Evolutionary conservation across 2,329 filamentous ascomycete genomes (phyloP), one percentile per base, ranked within the genome.

Genomic region (Colletotrichum theobromicola): DNA sequence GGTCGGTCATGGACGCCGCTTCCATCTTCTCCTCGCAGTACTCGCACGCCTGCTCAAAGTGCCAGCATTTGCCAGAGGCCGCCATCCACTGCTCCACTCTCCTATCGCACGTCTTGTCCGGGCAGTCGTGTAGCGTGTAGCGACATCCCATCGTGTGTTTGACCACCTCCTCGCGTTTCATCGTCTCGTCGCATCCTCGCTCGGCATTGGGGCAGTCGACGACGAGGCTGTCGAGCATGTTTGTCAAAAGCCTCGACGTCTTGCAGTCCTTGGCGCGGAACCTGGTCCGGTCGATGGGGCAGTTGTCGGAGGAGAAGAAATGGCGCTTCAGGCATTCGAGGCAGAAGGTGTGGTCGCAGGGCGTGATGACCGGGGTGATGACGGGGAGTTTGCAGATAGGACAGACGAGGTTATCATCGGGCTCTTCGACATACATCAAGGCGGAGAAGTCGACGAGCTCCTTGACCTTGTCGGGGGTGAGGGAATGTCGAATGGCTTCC

Each of bases 291-390:
- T 93, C 91, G 70, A 93, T 88, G 4, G 91, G 91, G 73, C 91
- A 93, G 37, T 85, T 82, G 70, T 84, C 80, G 66, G 84, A 86
- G 37, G 85, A 79, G 66, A 83, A 81, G 67, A 87, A 83, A 9
- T 87, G 84, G 74, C 86, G 83, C 58, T 82, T 78, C 30, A 93
- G 84, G 79, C 92, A 93, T 6, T 85, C 84, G 66, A 88, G 87
- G 78, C 92, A 93, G 79, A 93, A 93, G 15, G 90, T 91, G 80
- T 93, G 92, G 72, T 92, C 90, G 82, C 92, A 93, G 9, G 85
- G 84, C 1, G 91, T 93, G 55, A 91, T 91, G 62, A 91, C 85
- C 1, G 92, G 91, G 16, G 89, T 86, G 62, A 93, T 84, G 55
- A 93, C 87, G 4, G 92, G 89, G 13, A 90, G 87, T 77, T 90